A percentile compares a stretch with the other conserved stretches of the same genome.
Conservation (phyloP, 1,284 basidiomycete genomes). For the Cystobasidium slooffiae region DNA sequence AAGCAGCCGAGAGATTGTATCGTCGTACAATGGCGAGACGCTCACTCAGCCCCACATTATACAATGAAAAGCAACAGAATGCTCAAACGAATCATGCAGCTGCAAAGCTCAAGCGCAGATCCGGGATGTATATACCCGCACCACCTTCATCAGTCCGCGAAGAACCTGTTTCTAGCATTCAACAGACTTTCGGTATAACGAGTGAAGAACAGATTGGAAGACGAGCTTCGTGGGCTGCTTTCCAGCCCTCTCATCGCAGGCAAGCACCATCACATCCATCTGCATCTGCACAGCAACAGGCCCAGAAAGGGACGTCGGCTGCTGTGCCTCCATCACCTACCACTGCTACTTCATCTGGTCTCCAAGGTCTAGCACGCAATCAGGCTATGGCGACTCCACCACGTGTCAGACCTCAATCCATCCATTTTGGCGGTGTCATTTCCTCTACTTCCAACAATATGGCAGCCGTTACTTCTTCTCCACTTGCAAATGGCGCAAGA, state of each 20-base stretch:
- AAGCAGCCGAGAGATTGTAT: slow-evolving; percentile 12
- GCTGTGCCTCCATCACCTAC: too few relatives aligned
- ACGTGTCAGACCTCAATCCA: slow-evolving; percentile 15
- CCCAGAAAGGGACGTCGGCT: background rate
- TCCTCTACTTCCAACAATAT: background rate
- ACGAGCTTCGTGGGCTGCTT: slow-evolving; percentile 29
- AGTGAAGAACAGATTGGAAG: background rate
- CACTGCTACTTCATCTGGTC: background rate
- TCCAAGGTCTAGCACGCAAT: background rate
- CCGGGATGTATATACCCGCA: slow-evolving; percentile 2
- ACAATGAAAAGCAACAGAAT: slow-evolving; percentile 9
- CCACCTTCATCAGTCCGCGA: background rate
- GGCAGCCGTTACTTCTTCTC: slow-evolving; percentile 1
- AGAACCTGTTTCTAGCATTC: background rate
- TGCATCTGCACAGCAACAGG: background rate
- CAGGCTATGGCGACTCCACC: slow-evolving; percentile 8
- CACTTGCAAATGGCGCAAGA: slow-evolving; percentile 11
- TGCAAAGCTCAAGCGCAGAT: slow-evolving; percentile 14
- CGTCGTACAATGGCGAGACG: slow-evolving; percentile 28
- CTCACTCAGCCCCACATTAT: slow-evolving; percentile 17
- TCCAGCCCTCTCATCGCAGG: slow-evolving; percentile 3
- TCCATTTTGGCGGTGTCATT: slow-evolving; percentile 5
- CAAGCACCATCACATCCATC: background rate
- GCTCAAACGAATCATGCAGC: background rate
- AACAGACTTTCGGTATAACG: background rate